Percentiles rank a stretch among this genome's conserved stretches.
Conservation (phyloP, 2,329 filamentous ascomycete species). For the Claviceps sp. region DNA sequence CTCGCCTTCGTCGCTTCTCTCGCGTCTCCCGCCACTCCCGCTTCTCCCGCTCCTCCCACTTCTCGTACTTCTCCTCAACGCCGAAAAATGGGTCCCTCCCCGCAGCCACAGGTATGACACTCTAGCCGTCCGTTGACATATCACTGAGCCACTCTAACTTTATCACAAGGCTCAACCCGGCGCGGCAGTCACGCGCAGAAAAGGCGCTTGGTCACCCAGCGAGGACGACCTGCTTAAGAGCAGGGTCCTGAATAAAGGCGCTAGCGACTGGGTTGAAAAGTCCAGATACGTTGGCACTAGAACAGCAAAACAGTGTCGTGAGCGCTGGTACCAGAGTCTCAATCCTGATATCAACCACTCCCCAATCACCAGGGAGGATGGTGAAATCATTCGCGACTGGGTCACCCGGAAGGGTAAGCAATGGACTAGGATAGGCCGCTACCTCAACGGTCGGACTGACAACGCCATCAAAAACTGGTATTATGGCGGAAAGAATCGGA, state of each 20-base stretch:
- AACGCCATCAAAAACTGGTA: too few relatives aligned
- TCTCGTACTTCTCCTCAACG: not conserved
- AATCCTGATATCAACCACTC: conserved; percentile 17
- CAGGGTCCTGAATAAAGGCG: conserved; percentile 57
- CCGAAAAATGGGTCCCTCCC: not conserved
- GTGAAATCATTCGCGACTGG: conserved; percentile 59
- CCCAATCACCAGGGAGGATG: conserved; percentile 61
- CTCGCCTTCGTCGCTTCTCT: not conserved
- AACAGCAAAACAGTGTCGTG: conserved; percentile 87
- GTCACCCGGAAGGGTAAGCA: conserved; percentile 54
- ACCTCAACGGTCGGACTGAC: too few relatives aligned
- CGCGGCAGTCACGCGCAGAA: conserved; percentile 17
- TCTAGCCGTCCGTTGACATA: too few relatives aligned
- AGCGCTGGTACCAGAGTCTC: conserved; percentile 65
- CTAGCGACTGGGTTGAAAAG: conserved; percentile 84
- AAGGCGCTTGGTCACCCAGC: conserved; percentile 70
- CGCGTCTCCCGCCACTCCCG: too few relatives aligned
- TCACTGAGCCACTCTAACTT: not conserved
- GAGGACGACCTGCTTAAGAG: conserved; percentile 61
- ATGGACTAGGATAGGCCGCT: too few relatives aligned
- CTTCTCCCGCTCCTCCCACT: not conserved
- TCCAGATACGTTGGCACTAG: conserved; percentile 61
- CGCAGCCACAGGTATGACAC: not conserved
- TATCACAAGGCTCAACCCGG: not conserved
- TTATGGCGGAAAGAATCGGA: too few relatives aligned